phyloP scores from a whole-genome alignment of 257 asterid genomes.

The Solanum dulcamara region DNA sequence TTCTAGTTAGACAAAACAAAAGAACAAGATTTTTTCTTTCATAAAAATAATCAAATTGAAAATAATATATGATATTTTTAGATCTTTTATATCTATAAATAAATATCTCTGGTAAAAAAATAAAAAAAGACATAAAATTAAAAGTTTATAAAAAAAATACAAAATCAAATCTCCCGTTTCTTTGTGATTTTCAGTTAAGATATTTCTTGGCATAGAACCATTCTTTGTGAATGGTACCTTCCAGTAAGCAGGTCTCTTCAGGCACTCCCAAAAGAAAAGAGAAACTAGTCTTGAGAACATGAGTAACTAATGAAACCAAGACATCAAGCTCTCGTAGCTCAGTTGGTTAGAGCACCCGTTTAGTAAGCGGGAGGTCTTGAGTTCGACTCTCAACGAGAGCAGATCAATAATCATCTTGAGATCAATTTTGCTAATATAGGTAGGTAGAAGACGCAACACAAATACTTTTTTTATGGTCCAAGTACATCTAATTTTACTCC shows the following conservation, averaged over 20 bases:
- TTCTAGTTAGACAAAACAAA: not conserved
- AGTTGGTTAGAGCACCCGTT: constrained; percentile 98
- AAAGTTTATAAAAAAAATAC: not conserved
- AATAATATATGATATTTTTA: no score
- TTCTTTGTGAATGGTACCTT: no score
- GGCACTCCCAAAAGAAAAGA: no score
- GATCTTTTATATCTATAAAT: no score
- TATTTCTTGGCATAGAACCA: not conserved
- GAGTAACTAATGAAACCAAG: not conserved
- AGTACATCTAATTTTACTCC: no score
- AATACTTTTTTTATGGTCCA: no score
- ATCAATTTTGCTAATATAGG: no score
- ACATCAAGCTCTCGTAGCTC: constrained; percentile 65
- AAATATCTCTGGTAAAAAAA: not conserved
- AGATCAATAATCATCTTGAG: not conserved
- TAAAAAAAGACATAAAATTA: not conserved
- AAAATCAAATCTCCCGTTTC: not conserved
- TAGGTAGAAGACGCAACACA: no score
- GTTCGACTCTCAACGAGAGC: constrained; percentile 83
- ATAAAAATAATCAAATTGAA: not conserved
- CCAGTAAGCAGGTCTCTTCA: no score
- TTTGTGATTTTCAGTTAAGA: not conserved
- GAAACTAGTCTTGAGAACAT: no score
- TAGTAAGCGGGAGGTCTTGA: constrained; percentile 98
- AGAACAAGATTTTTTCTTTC: not conserved